phyloP scores from a whole-genome alignment of 257 asterid species.

The Plectranthus barbatus region DNA sequence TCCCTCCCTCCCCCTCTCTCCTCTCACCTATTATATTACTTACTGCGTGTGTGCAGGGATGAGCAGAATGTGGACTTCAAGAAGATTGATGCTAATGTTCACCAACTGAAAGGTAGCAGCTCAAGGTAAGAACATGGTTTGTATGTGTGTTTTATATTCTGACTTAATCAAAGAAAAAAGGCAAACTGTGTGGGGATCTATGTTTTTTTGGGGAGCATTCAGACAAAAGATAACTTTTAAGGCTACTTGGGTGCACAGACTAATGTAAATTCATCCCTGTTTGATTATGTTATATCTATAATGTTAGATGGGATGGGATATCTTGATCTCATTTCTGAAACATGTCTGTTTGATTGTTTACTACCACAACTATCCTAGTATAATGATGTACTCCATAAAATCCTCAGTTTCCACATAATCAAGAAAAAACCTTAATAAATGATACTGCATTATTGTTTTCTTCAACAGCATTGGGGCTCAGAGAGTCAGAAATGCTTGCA shows the following conservation, averaged over 20 bases:
- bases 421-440: neutral
- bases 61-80: constrained; percentile 62
- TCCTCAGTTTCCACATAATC: neutral
- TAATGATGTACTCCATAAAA: too few species aligned
- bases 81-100: constrained; percentile 79
- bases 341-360: too few species aligned
- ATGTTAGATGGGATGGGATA: too few species aligned
- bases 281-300: too few species aligned
- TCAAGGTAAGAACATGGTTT: constrained; percentile 43
- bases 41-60: constrained; percentile 30
- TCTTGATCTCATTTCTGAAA: too few species aligned
- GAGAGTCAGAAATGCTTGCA: constrained; percentile 58
- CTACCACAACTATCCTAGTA: too few species aligned
- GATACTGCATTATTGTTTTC: neutral
- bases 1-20: constrained; percentile 2
- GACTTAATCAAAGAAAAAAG: neutral
- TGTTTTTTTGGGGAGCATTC: too few species aligned
- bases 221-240: too few species aligned
- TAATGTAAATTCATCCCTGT: too few species aligned
- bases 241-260: too few species aligned
- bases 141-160: neutral
- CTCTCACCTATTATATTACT: neutral
- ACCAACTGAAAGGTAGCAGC: constrained; percentile 90
- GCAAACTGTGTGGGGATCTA: neutral
- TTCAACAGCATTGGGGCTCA: constrained; percentile 71